Evolutionary conservation across 1,284 basidiomycete genomes (phyloP), one percentile per base, ranked within the genome.

Genomic region (Peniophora sp.): DNA sequence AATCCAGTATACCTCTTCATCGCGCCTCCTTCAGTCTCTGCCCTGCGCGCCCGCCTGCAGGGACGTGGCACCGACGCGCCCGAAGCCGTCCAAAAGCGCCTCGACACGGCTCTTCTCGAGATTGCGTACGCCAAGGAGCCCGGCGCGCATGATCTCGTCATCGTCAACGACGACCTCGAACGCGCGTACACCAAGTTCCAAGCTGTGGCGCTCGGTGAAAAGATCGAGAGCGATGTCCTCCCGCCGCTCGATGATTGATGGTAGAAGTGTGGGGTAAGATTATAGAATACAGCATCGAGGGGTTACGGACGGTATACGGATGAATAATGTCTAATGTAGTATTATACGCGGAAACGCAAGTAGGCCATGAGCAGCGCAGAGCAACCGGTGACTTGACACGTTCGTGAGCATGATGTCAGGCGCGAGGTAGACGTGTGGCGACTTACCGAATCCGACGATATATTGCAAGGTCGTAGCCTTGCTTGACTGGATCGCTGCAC

Each of bases 1-100:
- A 77, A 89, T 60, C 91, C 95, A 6, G 78, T 97, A 55, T 97
- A 87, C 70, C 79, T 97, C 58, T 99, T 99, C 71, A 82, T 99
- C 62, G 85, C 92, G 0, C 96, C 96, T 0, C 97, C 96, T 0
- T 81, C 83, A 9, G 72, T 97, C 62, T 42, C 73, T 8, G 71
- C 70, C 12, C 80, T 97, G 35, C 79, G 81, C 34, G 55, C 68
- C 6, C 85, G 97, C 39, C 76, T 99, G 8, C 73, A 76, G 34
- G 77, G 81, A 0, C 83, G 96, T 3, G 93, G 91, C 1, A 98
- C 97, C 10, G 96, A 99, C 65, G 80, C 82, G 3, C 81, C 85
- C 12, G 79, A 79, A 1, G 80, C 84, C 12, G 78, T 96, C 22
- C 69, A 79, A 51, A 86, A 86, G 60, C 81, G 96, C 3, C 76